These are phyloP conservation scores for Metahyphopichia silvanorum DNA, from an alignment of 805 yeast species.

Conservation along the genomic window DNA sequence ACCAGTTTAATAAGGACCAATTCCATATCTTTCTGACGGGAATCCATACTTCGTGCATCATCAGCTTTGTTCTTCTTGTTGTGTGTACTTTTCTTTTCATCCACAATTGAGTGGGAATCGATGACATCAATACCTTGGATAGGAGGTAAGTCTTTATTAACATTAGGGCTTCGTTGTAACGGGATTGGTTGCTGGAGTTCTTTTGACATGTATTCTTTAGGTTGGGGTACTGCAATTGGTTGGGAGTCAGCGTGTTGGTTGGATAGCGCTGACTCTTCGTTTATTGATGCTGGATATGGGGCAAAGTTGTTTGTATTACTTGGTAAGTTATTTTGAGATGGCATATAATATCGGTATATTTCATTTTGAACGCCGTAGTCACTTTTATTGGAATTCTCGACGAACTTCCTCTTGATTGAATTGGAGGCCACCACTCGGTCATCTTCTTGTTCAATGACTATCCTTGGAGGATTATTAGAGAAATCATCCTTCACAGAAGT, in stretches of 20 bases:
- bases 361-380: slow-evolving; percentile 9
- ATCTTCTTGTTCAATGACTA: not conserved
- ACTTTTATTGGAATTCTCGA: too few species aligned
- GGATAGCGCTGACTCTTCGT: slow-evolving; percentile 2
- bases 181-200: not conserved
- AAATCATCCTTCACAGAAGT: slow-evolving; percentile 12
- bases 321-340: slow-evolving; percentile 5
- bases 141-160: slow-evolving; percentile 1
- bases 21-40: slow-evolving; percentile 22
- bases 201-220: not conserved
- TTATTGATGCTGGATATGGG: slow-evolving; percentile 12
- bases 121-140: not conserved
- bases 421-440: not conserved
- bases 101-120: not conserved
- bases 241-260: not conserved
- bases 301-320: slow-evolving; percentile 3
- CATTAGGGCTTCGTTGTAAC: not conserved
- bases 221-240: not conserved
- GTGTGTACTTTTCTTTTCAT: not conserved
- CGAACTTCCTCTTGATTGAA: too few species aligned
- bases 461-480: not conserved
- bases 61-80: slow-evolving; percentile 9
- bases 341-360: slow-evolving; percentile 14
- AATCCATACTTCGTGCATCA: slow-evolving; percentile 15
- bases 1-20: slow-evolving; percentile 25